Evolutionary conservation across 768 basidiomycete species (phyloP), one percentile per base, ranked within the genome.

Genomic region (Tricholoma furcatifolium): DNA sequence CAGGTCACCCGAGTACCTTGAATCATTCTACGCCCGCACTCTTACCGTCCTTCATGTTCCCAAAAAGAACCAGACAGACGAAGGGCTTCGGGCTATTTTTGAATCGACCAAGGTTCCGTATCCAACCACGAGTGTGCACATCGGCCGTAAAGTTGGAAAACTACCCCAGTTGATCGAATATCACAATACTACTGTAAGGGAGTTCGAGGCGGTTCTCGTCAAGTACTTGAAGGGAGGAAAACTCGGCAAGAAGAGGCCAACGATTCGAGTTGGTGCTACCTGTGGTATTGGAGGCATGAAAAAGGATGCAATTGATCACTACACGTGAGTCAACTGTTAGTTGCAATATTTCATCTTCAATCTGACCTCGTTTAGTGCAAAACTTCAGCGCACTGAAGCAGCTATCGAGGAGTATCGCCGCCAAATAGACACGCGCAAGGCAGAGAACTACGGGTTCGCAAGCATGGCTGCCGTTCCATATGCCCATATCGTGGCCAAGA

Each of bases 21-120:
- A 87, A 56, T 88, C 89, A 2, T 97, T 98, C 77, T 94, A 97
- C 64, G 92, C 95, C 1, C 84, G 97, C 34, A 98, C 96, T 0
- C 80, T 99, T 48, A 84, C 91, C 67, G 79, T 95, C 56, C 82
- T 79, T 17, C 80, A 81, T 55, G 90, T 98, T 7, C 84, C 87
- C 18, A 91, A 84, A 74, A 87, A 87, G 64, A 74, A 78, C 56
- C 89, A 95, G 65, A 85, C 81, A 8, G 97, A 99, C 67, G 83
- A 89, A 59, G 96, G 94, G 15, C 76, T 99, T 53, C 78, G 76
- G 17, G 75, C 77, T 3, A 82, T 95, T 47, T 92, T 96, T 66
- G 82, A 88, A 59, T 74, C 75, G 9, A 73, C 88, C 12, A 79
- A 82, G 51, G 82, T 94, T 6, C 93, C 93, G 12, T 95, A 96